These are phyloP conservation scores for Leccinellum rugosiceps DNA, from an alignment of 768 basidiomycete species.

Conservation along the genomic window DNA sequence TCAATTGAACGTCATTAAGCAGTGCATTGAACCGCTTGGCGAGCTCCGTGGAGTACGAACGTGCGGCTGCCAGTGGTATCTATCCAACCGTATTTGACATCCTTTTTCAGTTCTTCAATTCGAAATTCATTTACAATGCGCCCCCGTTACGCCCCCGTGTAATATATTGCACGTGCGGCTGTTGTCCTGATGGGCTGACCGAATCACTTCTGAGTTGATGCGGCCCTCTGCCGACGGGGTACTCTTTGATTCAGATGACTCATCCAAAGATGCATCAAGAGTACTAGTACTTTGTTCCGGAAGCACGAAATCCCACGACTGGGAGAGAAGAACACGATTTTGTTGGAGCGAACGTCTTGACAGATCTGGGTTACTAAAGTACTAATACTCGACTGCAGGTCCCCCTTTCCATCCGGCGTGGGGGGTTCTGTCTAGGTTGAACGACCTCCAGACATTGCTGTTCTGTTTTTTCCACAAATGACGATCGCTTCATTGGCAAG, in stretches of 20 bases:
- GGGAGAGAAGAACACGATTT: slow-evolving; percentile 13
- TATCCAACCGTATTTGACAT: neutral
- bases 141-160: neutral
- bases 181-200: neutral
- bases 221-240: neutral
- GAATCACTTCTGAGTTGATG: neutral
- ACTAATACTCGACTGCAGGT: slow-evolving; percentile 13
- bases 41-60: neutral
- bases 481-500: neutral
- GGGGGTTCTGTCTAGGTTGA: slow-evolving; percentile 6
- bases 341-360: slow-evolving; percentile 10
- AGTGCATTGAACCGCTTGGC: neutral
- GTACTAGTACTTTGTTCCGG: neutral
- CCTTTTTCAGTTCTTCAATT: neutral
- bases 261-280: neutral
- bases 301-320: slow-evolving; percentile 1
- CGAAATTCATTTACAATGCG: neutral
- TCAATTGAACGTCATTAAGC: neutral
- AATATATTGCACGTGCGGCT: neutral
- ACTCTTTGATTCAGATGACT: neutral
- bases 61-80: no score
- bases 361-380: neutral
- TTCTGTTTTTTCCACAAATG: neutral
- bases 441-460: slow-evolving; percentile 12
- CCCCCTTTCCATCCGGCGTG: slow-evolving; percentile 10